Base-by-base conservation (phyloP, 2,329 filamentous ascomycete species). In the Cladorrhinum sp. region DNA sequence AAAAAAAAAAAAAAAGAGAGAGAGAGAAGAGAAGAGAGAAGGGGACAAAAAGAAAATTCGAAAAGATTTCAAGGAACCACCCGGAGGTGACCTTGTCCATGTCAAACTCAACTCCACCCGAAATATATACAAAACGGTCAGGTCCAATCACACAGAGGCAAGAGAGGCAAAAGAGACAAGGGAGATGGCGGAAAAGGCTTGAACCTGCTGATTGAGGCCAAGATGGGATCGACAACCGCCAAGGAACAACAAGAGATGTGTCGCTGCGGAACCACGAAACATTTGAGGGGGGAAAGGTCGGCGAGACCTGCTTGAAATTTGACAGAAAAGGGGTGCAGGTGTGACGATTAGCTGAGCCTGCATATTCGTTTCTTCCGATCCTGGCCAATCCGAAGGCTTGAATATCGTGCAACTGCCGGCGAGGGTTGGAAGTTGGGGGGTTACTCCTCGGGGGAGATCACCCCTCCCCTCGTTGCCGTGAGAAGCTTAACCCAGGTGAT, bases 331-430 rank as follows among this genome's bases (percentile, higher is more conserved):
- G 42, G n/a, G n/a, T 46, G 42, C 3, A 20, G 12, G 42, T 46
- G 18, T 18, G 16, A 46, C 42, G 42, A 46, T 46, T 23, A 55
- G 23, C 36, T 39, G 39, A 57, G 39, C 14, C 39, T 57, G 54
- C 54, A 57, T 49, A 42, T 48, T 57, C 54, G 8, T 57, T 24
- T n/a, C 24, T 18, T 46, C 54, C 24, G 42, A 14, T n/a, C 12
- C 39, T 36, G 20, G 23, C 57, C 57, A 54, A 59, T 59, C 57
- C 28, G 16, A 53, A 14, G 36, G 42, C n/a, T 46, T 46, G n/a
- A 16, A 53, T 53, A 50, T 49, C 24, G 50, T 53, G 57, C 49
- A 59, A 59, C 49, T 59, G 49, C 57, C 57, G 57, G 28, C n/a
- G 50, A 23, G 52, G 58, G 10, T 3, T 26, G 20, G 46, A 9